Percentiles rank a stretch among this genome's conserved stretches.
phyloP scores from a whole-genome alignment of 805 yeast species.

The Sugiyamaella valdiviana region DNA sequence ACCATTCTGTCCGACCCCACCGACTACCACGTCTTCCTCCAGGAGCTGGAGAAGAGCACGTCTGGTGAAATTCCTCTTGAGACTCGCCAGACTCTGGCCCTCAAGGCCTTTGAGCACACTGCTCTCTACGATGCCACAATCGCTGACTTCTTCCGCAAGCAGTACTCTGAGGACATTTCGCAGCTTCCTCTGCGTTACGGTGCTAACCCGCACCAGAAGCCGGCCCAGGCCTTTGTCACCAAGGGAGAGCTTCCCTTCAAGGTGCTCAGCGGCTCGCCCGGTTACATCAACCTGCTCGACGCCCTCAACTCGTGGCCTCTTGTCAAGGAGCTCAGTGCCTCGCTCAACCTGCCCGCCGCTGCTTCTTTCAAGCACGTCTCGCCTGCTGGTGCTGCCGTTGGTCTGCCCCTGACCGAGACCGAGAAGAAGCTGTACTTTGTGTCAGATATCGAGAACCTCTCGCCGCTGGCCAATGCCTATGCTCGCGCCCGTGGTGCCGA shows the following conservation, averaged over 20 bases:
- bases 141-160: slow-evolving; percentile 95
- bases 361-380: slow-evolving; percentile 98
- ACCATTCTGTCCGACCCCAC: slow-evolving; percentile 91
- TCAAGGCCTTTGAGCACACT: slow-evolving; percentile 97
- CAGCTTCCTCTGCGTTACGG: slow-evolving; percentile 97
- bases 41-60: slow-evolving; percentile 53
- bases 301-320: slow-evolving; percentile 98
- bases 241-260: slow-evolving; percentile 89
- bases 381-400: slow-evolving; percentile 98
- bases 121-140: slow-evolving; percentile 96
- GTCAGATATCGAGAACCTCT: slow-evolving; percentile 85
- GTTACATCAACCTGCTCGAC: slow-evolving; percentile 93
- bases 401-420: slow-evolving; percentile 80
- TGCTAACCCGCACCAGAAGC: slow-evolving; percentile 98
- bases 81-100: slow-evolving; percentile 76
- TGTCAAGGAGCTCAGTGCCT: slow-evolving; percentile 92
- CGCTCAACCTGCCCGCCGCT: slow-evolving; percentile 94
- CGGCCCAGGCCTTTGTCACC: slow-evolving; percentile 92
- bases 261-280: slow-evolving; percentile 92
- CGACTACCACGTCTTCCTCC: slow-evolving; percentile 82
- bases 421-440: slow-evolving; percentile 97
- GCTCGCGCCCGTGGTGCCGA: slow-evolving; percentile 99
- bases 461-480: slow-evolving; percentile 95
- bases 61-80: slow-evolving; percentile 63
- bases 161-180: slow-evolving; percentile 81